A percentile compares a stretch with the other conserved stretches of the same genome.
These are phyloP conservation scores for Royoungia palumana DNA, from an alignment of 768 basidiomycete species.

Conservation along the genomic window DNA sequence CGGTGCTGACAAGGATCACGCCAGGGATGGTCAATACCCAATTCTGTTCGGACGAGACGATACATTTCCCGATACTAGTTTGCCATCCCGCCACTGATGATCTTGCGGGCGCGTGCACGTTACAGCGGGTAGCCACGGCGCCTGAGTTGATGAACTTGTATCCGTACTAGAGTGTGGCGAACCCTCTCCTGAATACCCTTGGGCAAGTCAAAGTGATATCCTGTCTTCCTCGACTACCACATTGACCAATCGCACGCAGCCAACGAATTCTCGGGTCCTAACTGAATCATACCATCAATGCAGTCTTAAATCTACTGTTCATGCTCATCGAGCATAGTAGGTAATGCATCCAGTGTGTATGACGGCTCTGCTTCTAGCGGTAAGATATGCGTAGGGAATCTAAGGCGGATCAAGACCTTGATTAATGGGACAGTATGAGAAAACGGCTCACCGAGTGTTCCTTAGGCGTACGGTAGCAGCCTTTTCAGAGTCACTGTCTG, in stretches of 20 bases:
- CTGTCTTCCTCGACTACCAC: not conserved
- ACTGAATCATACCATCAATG: slow-evolving; percentile 18
- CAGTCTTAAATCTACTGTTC: slow-evolving; percentile 15
- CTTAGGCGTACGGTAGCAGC: slow-evolving; percentile 65
- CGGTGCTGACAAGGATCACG: slow-evolving; percentile 49
- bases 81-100: slow-evolving; percentile 46
- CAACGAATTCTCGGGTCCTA: too few species aligned
- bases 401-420: not conserved
- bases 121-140: slow-evolving; percentile 72
- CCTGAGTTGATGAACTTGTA: slow-evolving; percentile 61
- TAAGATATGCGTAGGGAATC: slow-evolving; percentile 15
- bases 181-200: slow-evolving; percentile 68
- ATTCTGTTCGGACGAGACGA: slow-evolving; percentile 41
- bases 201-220: slow-evolving; percentile 48
- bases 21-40: slow-evolving; percentile 53
- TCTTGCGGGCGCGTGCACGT: slow-evolving; percentile 47
- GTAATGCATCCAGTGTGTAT: slow-evolving; percentile 1
- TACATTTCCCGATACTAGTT: slow-evolving; percentile 69
- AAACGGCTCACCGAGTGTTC: slow-evolving; percentile 15
- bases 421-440: not conserved
- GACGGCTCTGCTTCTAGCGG: not conserved
- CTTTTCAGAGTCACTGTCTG: slow-evolving; percentile 71
- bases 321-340: slow-evolving; percentile 5
- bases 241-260: slow-evolving; percentile 22
- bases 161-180: slow-evolving; percentile 52